phyloP scores from a whole-genome alignment of 805 yeast genomes.

The Cyberlindnera amylophila region DNA sequence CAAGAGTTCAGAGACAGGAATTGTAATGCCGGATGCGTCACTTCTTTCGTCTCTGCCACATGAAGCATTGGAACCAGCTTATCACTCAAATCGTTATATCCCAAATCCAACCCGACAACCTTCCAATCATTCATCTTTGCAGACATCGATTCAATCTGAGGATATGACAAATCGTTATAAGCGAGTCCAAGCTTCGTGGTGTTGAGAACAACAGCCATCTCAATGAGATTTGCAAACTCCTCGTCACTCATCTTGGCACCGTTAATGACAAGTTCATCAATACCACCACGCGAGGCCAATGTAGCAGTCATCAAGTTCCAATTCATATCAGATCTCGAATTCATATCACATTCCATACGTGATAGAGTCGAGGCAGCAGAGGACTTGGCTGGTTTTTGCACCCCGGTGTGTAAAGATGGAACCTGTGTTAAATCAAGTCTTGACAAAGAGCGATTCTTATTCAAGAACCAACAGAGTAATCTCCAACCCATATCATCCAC shows the following conservation, averaged over 20 bases:
- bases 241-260: conserved; percentile 67
- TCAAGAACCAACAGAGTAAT: conserved; percentile 69
- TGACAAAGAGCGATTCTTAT: conserved; percentile 54
- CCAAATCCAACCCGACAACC: conserved; percentile 73
- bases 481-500: conserved; percentile 79
- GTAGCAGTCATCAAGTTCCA: conserved; percentile 82
- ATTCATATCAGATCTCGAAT: conserved; percentile 65
- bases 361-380: conserved; percentile 26
- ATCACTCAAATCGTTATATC: conserved; percentile 65
- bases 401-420: conserved; percentile 32
- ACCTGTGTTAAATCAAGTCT: conserved; percentile 65
- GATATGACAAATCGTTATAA: conserved; percentile 58
- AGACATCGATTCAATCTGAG: conserved; percentile 56
- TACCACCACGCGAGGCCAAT: conserved; percentile 66
- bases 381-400: conserved; percentile 37
- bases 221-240: conserved; percentile 58
- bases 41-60: conserved; percentile 24
- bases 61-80: conserved; percentile 29
- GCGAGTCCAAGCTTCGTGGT: conserved; percentile 77
- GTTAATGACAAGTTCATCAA: conserved; percentile 74
- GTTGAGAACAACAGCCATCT: conserved; percentile 51
- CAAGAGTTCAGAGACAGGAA: conserved; percentile 65
- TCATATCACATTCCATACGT: conserved; percentile 36
- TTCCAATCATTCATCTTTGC: conserved; percentile 48
- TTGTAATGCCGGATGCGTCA: conserved; percentile 30